Base-by-base conservation (phyloP, 345 rosid species). In the Microthlaspi erraticum region DNA sequence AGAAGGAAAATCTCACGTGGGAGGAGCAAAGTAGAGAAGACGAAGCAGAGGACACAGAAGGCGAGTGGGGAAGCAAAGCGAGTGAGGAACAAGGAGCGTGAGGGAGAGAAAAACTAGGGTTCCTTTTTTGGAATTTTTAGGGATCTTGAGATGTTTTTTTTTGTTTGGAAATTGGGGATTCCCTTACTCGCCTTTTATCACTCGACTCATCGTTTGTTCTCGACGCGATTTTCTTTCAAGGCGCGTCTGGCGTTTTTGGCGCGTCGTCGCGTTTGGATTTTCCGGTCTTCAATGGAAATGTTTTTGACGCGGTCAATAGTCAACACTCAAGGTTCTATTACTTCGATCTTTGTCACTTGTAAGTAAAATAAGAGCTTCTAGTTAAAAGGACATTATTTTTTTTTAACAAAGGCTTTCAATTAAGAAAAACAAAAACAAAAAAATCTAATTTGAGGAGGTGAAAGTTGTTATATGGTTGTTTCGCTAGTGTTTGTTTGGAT, bases 51-150 rank as follows among this genome's bases (percentile, higher is more conserved):
- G 37, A 72, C 26, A 46, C 26, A 46, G 42, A 38, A 75, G 49
- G 79, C 80, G 77, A 72, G 80, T 69, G 77, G 34, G 79, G 49
- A 43, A 59, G 57, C 49, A 16, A 49, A 44, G 80, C 80, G 80
- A 71, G 80, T 77, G 80, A 67, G 77, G 46, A 65, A 19, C 39
- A 63, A 66, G 76, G 80, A 72, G 77, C 77, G 80, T 71, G 79
- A 68, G 41, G 78, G 20, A 64, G 74, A 77, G 74, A 60, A 43
- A 77, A 70, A 57, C 48, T 77, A 77, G 80, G 80, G 77, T 77
- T 77, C 45, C 51, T 43, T 75, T 74, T 75, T 69, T 55, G 65
- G 75, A 55, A 55, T n/a, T 55, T 77, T 77, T 72, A 66, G 80
- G 80, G 80, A 72, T 77, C 77, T 77, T 48, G 43, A n/a, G 26